Evolutionary conservation across 192 early-diverging fungal genomes (phyloP), one percentile per base, ranked within the genome.

Genomic region (Radiomyces spectabilis): DNA sequence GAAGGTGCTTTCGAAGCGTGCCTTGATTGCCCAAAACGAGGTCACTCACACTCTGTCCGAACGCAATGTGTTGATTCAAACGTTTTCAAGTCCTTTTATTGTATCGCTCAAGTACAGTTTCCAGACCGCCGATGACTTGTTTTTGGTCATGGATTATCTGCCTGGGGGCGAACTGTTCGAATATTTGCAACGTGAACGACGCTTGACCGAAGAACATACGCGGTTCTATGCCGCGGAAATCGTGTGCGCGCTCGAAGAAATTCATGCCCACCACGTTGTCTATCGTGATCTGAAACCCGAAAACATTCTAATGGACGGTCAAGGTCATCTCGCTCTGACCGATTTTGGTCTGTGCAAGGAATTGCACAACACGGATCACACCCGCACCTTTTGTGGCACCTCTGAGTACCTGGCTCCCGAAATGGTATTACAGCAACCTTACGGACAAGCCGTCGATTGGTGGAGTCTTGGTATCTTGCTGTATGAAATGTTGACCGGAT

Each of bases 311-410:
- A 55, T 87, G 15, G 83, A 84, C 44, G 71, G 73, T 37, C 64
- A 71, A 16, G 88, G 88, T 1, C 88, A 91, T 62, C 71, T 89
- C 46, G 77, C 82, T 8, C 63, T 91, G 13, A 78, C 79, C 15
- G 88, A 91, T 59, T 91, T 91, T 71, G 86, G 88, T 12, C 69
- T 91, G 13, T 89, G 85, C 62, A 91, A 91, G 55, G 74, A 82
- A 49, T 72, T 53, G 53, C 61, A 31, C 59, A 68, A 39, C 63
- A 74, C 22, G 69, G 63, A 65, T 61, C 37, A 74, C 81, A 13
- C 86, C 89, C 12, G 82, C 71, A 90, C 92, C 0, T 93, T 91
- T 63, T 92, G 89, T 69, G 91, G 89, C 35, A 95, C 88, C n/a
- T 81, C 85, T 7, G 83, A 86, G 49, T 93, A 93, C 58, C 77